A percentile compares a stretch with the other conserved stretches of the same genome.
Evolutionary conservation across 2,329 filamentous ascomycete genomes (phyloP).

Genomic region (Ophiostoma pallidulum): DNA sequence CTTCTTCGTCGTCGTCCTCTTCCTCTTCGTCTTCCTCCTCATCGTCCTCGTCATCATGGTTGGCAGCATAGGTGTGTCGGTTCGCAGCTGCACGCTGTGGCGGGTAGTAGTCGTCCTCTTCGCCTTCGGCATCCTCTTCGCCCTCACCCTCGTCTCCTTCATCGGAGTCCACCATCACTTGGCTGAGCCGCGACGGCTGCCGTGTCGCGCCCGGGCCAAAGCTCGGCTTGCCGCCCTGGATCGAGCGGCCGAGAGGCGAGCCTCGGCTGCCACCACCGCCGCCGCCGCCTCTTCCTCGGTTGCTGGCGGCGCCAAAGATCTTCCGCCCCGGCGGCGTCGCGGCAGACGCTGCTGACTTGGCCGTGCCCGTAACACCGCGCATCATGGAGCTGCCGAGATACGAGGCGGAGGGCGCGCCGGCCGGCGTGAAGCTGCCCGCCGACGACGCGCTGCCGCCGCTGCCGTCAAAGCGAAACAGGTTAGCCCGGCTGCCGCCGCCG

Average conservation of each 20-base stretch:
- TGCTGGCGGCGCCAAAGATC: constrained; percentile 5
- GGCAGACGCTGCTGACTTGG: neutral
- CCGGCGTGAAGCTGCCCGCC: constrained; percentile 45
- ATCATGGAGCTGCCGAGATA: constrained; percentile 47
- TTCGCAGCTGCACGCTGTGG: neutral
- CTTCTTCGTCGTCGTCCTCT: constrained; percentile 29
- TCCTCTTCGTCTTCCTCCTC: constrained; percentile 31
- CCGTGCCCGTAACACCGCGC: constrained; percentile 24
- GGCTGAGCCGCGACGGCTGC: constrained; percentile 44
- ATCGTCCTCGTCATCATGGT: constrained; percentile 35
- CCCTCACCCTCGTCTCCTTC: constrained; percentile 32
- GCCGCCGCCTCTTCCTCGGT: too few species aligned
- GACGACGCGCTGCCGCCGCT: constrained; percentile 40
- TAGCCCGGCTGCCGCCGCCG: constrained; percentile 11
- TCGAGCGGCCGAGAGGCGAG: constrained; percentile 39
- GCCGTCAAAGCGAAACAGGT: constrained; percentile 32
- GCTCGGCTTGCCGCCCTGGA: constrained; percentile 22
- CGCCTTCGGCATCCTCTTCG: constrained; percentile 32
- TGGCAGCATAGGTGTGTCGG: constrained; percentile 20
- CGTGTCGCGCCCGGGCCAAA: constrained; percentile 7
- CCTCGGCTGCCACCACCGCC: constrained; percentile 5
- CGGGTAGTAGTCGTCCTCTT: constrained; percentile 24
- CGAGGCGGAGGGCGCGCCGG: constrained; percentile 45
- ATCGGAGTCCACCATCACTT: constrained; percentile 29
- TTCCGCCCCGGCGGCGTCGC: constrained; percentile 9